These are phyloP conservation scores for Picea abies DNA, from an alignment of 83 land plant species.

Conservation along the genomic window DNA sequence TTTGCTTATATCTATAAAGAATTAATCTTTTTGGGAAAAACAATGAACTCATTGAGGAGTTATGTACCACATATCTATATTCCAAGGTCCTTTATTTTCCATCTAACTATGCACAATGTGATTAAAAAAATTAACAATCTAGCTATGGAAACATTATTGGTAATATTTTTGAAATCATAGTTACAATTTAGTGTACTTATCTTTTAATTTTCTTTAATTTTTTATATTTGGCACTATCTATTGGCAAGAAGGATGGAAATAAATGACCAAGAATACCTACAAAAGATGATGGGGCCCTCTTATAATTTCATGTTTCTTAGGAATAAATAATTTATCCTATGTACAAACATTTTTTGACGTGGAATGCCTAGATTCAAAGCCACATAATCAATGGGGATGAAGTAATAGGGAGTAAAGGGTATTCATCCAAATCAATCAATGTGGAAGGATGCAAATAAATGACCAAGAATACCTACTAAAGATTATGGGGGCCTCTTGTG, in stretches of 20 bases:
- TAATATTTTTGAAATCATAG: constrained; percentile 48
- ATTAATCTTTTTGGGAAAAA: constrained; percentile 20
- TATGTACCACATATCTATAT: constrained; percentile 30
- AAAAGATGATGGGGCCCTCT: too few species aligned
- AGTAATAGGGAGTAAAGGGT: too few species aligned
- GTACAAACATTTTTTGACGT: too few species aligned
- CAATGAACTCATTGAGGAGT: constrained; percentile 23
- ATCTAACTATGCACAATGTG: constrained; percentile 30
- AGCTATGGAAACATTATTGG: constrained; percentile 45
- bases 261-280: too few species aligned
- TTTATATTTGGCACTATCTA: constrained; percentile 18
- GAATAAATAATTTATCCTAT: too few species aligned
- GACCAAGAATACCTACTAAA: too few species aligned
- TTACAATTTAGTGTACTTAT: constrained; percentile 27
- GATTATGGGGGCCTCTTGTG: too few species aligned
- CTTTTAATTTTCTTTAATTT: neutral
- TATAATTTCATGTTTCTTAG: too few species aligned
- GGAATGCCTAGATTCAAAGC: too few species aligned
- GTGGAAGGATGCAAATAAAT: too few species aligned
- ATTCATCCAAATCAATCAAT: too few species aligned
- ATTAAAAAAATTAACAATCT: constrained; percentile 30
- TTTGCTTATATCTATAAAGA: constrained; percentile 3
- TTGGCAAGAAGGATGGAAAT: neutral
- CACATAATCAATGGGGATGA: too few species aligned
- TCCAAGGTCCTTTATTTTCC: constrained; percentile 32